phyloP scores from a whole-genome alignment of 2,329 filamentous ascomycete genomes.

The Xylaria sp. region DNA sequence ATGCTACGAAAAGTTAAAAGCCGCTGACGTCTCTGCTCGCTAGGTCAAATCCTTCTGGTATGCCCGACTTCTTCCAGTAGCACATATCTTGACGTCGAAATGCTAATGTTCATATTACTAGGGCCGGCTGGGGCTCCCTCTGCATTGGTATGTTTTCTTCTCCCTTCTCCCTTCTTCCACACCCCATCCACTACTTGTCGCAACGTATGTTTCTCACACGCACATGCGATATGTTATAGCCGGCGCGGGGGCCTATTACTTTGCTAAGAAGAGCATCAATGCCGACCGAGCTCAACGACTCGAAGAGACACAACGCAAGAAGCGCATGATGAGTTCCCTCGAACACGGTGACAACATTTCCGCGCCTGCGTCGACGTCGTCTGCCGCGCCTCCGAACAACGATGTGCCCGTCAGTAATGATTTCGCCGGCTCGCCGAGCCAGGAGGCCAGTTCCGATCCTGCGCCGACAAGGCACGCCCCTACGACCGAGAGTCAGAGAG shows the following conservation, averaged over 20 bases:
- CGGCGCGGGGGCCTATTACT: slow-evolving; percentile 92
- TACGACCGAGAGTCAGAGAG: slow-evolving; percentile 72
- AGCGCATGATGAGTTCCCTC: slow-evolving; percentile 66
- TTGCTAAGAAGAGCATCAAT: slow-evolving; percentile 95
- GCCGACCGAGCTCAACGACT: slow-evolving; percentile 81
- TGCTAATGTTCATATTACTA: slow-evolving; percentile 52
- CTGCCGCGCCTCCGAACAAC: slow-evolving; percentile 23
- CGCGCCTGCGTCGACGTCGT: slow-evolving; percentile 48
- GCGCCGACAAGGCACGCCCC: slow-evolving; percentile 86
- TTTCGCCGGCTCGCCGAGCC: slow-evolving; percentile 70
- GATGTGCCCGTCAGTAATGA: slow-evolving; percentile 67
- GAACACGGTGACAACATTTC: slow-evolving; percentile 59
- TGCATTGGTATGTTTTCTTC: slow-evolving; percentile 73
- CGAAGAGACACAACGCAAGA: slow-evolving; percentile 73
- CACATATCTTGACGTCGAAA: neutral
- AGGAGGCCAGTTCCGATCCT: slow-evolving; percentile 81
- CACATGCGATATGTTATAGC: slow-evolving; percentile 61
- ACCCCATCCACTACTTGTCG: neutral
- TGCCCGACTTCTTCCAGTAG: slow-evolving; percentile 40
- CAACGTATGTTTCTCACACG: slow-evolving; percentile 11
- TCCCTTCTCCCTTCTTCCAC: no score
- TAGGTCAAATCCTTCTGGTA: slow-evolving; percentile 76
- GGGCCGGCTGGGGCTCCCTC: slow-evolving; percentile 91
- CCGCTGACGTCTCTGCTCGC: slow-evolving; percentile 36
- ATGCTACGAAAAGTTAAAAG: slow-evolving; percentile 5